Base-by-base conservation (phyloP, 495 filamentous ascomycete genomes). In the Glutinoglossum americanum region DNA sequence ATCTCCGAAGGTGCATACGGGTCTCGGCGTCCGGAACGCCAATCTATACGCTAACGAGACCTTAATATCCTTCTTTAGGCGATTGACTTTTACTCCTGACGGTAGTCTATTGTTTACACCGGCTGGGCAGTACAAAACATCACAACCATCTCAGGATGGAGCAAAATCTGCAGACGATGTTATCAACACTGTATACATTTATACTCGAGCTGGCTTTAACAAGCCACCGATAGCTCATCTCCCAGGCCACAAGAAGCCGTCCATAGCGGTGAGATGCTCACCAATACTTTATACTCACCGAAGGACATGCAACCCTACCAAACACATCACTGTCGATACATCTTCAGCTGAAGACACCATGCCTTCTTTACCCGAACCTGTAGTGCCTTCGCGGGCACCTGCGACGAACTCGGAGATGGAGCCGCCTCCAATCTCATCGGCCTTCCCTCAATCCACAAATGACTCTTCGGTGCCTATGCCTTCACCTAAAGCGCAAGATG, bases 41-140 rank as follows among this genome's bases (percentile, higher is more conserved):
- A 89, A 80, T 58, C 81, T 97, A 39, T 99, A 99, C 68, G 87
- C 84, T n/a, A 96, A 94, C 59, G 93, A 99, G 69, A 95, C 89
- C 0, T 79, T 96, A 33, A 97, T 88, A 0, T 97, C 93, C 2
- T 99, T 99, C 70, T 99, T 99, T 72, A 77, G 93, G 47, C 80
- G 93, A 35, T 71, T 99, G 44, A 88, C 93, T 0, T 99, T 97
- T 66, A 83, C 93, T 7, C 89, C 93, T 1, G 93, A 97, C 64
- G 93, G 93, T 17, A 95, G 90, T 67, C 72, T 99, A 49, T 76
- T 99, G 9, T 85, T 99, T 58, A 99, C 93, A 0, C 93, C 93
- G 17, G 90, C 93, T 41, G 93, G 93, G 3, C 93, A 99, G 68
- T 97, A 87, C 67, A 89, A 93, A 66, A 84, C 81, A 0, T 80